These are phyloP conservation scores for Cordyceps cicadae DNA, from an alignment of 2,329 filamentous ascomycete genomes.

Conservation along the genomic window DNA sequence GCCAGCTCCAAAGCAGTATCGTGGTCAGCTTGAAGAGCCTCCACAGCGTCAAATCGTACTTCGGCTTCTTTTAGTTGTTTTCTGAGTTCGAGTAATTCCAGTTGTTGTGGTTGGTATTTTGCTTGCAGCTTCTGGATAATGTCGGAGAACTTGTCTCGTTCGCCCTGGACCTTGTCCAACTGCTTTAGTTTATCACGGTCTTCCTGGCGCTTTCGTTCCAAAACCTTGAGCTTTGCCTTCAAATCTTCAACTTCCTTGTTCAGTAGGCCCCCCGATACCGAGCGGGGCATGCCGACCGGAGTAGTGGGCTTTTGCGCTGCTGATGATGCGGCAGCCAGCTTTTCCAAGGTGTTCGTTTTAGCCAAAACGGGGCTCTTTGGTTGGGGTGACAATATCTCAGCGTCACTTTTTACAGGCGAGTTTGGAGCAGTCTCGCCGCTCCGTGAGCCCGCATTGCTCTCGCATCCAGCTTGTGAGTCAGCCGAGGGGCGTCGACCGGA, in stretches of 20 bases:
- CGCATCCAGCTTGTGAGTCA: conserved; percentile 37
- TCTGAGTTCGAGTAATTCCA: conserved; percentile 68
- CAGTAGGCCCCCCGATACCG: conserved; percentile 41
- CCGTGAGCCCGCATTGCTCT: conserved; percentile 26
- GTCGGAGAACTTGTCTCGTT: conserved; percentile 68
- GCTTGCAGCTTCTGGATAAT: conserved; percentile 87
- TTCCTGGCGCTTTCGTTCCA: conserved; percentile 81
- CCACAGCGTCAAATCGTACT: conserved; percentile 55
- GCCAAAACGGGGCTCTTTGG: conserved; percentile 42
- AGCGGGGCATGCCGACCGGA: conserved; percentile 23
- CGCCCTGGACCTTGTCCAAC: conserved; percentile 66
- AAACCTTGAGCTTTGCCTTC: conserved; percentile 74
- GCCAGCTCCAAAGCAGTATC: conserved; percentile 80
- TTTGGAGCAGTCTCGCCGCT: conserved; percentile 15
- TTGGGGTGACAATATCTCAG: conserved; percentile 41
- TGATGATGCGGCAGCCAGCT: conserved; percentile 34
- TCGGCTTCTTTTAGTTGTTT: conserved; percentile 72
- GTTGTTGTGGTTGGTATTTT: conserved; percentile 78
- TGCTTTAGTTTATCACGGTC: conserved; percentile 78
- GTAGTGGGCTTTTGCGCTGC: conserved; percentile 25
- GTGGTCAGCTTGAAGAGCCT: conserved; percentile 71
- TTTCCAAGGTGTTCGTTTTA: conserved; percentile 45
- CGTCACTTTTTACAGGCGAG: conserved; percentile 45
- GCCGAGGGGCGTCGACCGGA: conserved; percentile 37
- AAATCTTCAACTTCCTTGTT: conserved; percentile 74